Base-by-base conservation (phyloP, 441 rosid species). In the Aquilaria agallochum region DNA sequence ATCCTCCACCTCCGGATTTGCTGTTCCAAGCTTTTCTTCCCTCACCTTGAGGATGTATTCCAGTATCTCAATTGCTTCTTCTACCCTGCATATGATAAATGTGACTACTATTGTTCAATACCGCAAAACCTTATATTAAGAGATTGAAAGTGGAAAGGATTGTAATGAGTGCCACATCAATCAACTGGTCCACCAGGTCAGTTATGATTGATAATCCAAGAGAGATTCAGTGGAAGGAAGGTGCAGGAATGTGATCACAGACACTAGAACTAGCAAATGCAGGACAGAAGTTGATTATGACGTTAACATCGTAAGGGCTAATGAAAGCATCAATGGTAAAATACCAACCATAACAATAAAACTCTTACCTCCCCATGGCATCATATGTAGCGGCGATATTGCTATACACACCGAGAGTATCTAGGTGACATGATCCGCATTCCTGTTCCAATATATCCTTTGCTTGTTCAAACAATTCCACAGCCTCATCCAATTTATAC, bases 321-420 rank as follows among this genome's bases (percentile, higher is more conserved):
- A 20, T 20, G 1, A 36, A 36, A 36, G 42, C 42, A 3, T 36
- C 42, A 36, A 36, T 36, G 42, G 7, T 36, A 36, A 4, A 36
- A 36, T 36, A 8, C 42, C 42, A 36, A 36, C 42, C 7, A 8
- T 36, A 36, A 36, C 42, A 36, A 20, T 14, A 32, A 50, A 60
- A 10, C 5, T 49, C 68, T 72, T 10, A 77, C 79, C 79, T 74
- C 57, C 81, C 81, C 73, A 76, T 61, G 55, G 81, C 80, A 63
- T 80, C 82, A 53, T 77, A 80, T 33, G 81, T 72, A 30, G 78
- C 81, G 1, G 84, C 80, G 32, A 74, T 72, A 62, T 77, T 72
- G 76, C 81, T 74, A 60, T 71, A 74, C 42, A 77, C 76, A 11
- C 85, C 85, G 11, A 77, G 66, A 34, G 80, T 77, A 45, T 80